Evolutionary conservation across 2,329 filamentous ascomycete species (phyloP), one percentile per base, ranked within the genome.

Genomic region (Trichoderma sp.): DNA sequence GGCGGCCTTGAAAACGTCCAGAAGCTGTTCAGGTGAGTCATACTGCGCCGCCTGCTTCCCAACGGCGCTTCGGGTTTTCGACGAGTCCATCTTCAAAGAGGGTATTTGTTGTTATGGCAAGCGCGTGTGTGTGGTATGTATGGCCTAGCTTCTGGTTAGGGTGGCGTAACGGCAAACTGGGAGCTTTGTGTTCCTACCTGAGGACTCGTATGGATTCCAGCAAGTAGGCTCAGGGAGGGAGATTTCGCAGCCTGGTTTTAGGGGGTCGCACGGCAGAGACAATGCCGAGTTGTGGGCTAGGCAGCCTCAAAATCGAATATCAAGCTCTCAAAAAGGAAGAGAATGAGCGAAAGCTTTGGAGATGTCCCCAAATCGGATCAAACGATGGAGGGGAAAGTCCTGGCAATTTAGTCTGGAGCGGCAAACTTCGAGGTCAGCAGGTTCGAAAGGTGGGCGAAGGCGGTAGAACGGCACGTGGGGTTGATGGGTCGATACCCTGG

Each of bases 1-100:
- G 41, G 97, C 97, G 18, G 93, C 92, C 84, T 95, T 97, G 89
- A 99, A 99, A 75, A 94, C 93, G 80, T 96, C 93, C 75, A 98
- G 91, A 65, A 98, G 91, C 81, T 91, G 89, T 81, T 92, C 91
- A 21, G 90, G 88, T 21, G 87, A 85, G 79, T 85, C 82, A 80
- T 79, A 79, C 62, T 81, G 81, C 59, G 79, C 76, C 71, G 80
- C 76, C 74, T 85, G 82, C 77, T 80, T 83, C 27, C 80, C 82
- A 11, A 75, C 62, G 27, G 79, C 77, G 21, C 78, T 75, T 63
- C 81, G 71, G 24, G 14, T 29, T 56, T 38, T 75, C 41, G 72
- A 73, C 6, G 76, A 74, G 53, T 77, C 76, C 76, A 77, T 77
- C 27, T 31, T 69, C 63, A 27, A 35, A 29, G 60, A 29, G 29